Evolutionary conservation across 108 stramenopile genomes (phyloP).

Genomic region (Nannochloropsis salina): DNA sequence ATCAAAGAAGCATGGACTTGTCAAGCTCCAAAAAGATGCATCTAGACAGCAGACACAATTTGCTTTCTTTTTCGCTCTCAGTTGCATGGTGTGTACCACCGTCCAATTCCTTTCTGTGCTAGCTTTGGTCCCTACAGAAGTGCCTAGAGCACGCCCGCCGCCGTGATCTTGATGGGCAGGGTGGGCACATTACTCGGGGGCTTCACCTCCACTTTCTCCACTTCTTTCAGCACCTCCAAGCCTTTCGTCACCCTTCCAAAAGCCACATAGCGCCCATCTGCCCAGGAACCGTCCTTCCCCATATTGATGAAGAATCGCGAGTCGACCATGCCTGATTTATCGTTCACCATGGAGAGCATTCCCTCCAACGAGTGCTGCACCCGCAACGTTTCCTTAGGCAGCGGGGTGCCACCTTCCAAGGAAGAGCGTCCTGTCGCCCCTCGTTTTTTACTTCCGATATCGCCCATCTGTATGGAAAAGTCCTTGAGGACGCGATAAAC

Average conservation of each 20-base stretch:
- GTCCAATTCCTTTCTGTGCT: too few relatives aligned
- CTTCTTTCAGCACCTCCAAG: not conserved
- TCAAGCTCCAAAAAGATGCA: too few relatives aligned
- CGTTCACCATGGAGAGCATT: conserved; percentile 17
- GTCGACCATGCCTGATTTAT: not conserved
- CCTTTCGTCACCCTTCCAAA: conserved; percentile 15
- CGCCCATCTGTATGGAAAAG: conserved; percentile 2
- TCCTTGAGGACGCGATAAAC: not conserved
- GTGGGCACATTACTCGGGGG: not conserved
- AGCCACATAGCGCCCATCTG: conserved; percentile 10
- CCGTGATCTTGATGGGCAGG: not conserved
- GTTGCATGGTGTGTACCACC: too few relatives aligned
- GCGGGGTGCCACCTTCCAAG: not conserved
- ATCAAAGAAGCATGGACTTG: too few relatives aligned
- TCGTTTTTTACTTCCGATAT: conserved; percentile 6
- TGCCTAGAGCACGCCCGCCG: not conserved
- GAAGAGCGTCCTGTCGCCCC: not conserved
- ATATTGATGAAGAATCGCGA: conserved; percentile 1
- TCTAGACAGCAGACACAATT: too few relatives aligned
- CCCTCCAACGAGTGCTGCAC: conserved; percentile 19
- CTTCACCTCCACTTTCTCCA: conserved; percentile 15
- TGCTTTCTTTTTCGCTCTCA: too few relatives aligned
- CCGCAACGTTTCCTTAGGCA: not conserved
- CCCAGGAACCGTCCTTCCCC: not conserved
- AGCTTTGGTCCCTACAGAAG: too few relatives aligned